Evolutionary conservation across 192 early-diverging fungal species (phyloP).

Genomic region (Spinellus fusiger): DNA sequence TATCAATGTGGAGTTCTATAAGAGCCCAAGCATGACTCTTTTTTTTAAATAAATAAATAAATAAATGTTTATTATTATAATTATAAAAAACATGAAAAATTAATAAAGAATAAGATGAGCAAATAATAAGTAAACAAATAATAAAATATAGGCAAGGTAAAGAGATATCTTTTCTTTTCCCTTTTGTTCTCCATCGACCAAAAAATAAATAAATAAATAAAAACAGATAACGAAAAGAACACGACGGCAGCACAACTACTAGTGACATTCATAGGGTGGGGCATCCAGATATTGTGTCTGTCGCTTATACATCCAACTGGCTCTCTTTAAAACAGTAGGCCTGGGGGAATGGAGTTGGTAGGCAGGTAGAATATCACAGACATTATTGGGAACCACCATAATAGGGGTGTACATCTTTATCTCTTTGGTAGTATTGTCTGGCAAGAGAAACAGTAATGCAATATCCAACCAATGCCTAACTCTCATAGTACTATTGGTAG

Average conservation of each 20-base stretch:
- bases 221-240: no score
- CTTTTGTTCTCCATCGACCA: neutral
- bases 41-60: neutral
- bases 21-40: no score
- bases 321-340: no score
- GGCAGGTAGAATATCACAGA: neutral
- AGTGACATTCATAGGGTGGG: no score
- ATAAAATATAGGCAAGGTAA: no score
- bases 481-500: conserved; percentile 17
- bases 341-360: neutral
- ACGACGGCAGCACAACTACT: no score
- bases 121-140: no score
- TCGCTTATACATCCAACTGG: no score
- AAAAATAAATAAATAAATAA: neutral
- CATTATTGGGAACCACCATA: neutral
- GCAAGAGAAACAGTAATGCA: neutral
- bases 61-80: neutral
- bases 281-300: no score
- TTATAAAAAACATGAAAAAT: neutral
- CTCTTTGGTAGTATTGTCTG: neutral
- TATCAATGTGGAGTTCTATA: no score
- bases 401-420: neutral
- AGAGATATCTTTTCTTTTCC: no score
- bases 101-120: neutral
- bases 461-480: conserved; percentile 30